Conservation (phyloP, 2,329 filamentous ascomycete species). For the Remersonia thermophila region DNA sequence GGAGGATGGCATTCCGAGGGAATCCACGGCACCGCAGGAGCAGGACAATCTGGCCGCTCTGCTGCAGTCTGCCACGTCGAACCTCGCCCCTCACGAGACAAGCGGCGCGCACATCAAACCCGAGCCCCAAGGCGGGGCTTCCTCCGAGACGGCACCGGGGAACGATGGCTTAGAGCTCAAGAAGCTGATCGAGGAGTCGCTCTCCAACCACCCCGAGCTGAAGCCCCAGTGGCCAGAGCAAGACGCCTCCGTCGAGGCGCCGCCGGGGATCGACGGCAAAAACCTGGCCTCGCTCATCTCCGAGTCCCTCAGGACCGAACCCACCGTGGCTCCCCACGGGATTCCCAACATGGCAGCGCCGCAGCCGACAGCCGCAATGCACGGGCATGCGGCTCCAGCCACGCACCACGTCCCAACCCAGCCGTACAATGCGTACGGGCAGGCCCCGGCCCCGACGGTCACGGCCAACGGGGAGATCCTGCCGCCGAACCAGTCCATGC, state of each 20-base stretch:
- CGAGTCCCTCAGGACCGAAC: slow-evolving; percentile 12
- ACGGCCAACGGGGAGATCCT: slow-evolving; percentile 20
- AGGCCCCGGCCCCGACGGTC: slow-evolving; percentile 19
- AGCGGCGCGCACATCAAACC: slow-evolving; percentile 1
- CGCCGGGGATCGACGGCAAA: slow-evolving; percentile 8
- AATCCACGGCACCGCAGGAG: background rate
- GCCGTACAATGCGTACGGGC: slow-evolving; percentile 14
- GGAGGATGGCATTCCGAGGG: slow-evolving; percentile 11
- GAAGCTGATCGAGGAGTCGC: slow-evolving; percentile 14
- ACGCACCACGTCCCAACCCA: slow-evolving; percentile 7
- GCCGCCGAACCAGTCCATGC: slow-evolving; percentile 44
- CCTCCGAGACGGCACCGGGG: slow-evolving; percentile 1
- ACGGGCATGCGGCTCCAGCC: too few species aligned
- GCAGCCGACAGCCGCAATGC: background rate
- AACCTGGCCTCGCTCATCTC: slow-evolving; percentile 14
- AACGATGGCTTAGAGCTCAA: slow-evolving; percentile 9
- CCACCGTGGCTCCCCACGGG: slow-evolving; percentile 8
- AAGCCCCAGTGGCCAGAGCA: slow-evolving; percentile 4
- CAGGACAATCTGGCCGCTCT: slow-evolving; percentile 14
- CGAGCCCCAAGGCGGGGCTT: slow-evolving; percentile 1
- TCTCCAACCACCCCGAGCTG: slow-evolving; percentile 8
- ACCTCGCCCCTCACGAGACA: slow-evolving; percentile 6
- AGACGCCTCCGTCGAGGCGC: background rate
- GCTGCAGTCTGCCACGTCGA: slow-evolving; percentile 11
- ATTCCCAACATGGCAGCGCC: slow-evolving; percentile 7